Evolutionary conservation across 2,329 filamentous ascomycete species (phyloP).

Genomic region (Proliferodiscus dingleyae): DNA sequence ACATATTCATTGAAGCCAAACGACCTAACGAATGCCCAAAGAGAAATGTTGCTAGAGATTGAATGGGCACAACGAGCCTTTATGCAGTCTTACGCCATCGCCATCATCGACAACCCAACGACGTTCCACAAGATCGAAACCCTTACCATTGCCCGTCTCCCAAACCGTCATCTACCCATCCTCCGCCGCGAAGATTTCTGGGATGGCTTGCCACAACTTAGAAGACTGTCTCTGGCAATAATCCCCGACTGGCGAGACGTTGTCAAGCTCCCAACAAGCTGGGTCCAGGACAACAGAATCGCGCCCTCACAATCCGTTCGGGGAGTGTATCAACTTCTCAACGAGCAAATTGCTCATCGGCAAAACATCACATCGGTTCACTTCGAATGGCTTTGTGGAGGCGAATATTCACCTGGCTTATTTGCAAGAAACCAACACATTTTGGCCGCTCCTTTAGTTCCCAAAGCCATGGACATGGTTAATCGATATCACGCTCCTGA

Average conservation of each 20-base stretch:
- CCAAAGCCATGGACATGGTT: conserved; percentile 31
- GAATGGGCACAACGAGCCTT: conserved; percentile 66
- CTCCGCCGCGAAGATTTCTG: conserved; percentile 58
- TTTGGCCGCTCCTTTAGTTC: conserved; percentile 52
- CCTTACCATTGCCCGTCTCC: conserved; percentile 60
- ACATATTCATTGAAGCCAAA: conserved; percentile 39
- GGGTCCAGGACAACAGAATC: conserved; percentile 44
- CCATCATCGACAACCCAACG: conserved; percentile 54
- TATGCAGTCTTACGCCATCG: conserved; percentile 61
- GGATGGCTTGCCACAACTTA: conserved; percentile 50
- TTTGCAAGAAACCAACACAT: conserved; percentile 58
- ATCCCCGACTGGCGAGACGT: conserved; percentile 64
- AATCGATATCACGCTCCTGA: conserved; percentile 18
- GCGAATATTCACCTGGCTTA: conserved; percentile 59
- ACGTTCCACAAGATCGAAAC: conserved; percentile 52
- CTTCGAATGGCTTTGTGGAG: conserved; percentile 63
- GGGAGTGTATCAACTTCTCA: conserved; percentile 49
- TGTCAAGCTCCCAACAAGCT: conserved; percentile 45
- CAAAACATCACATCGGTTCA: conserved; percentile 52
- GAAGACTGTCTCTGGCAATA: conserved; percentile 52
- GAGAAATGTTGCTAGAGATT: conserved; percentile 63
- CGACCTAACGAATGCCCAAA: conserved; percentile 56
- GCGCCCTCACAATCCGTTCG: conserved; percentile 47
- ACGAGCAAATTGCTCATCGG: conserved; percentile 43
- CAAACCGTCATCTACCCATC: conserved; percentile 53